Evolutionary conservation across 345 rosid species (phyloP), one percentile per base, ranked within the genome.

Genomic region (Gossypium rotundifolium): DNA sequence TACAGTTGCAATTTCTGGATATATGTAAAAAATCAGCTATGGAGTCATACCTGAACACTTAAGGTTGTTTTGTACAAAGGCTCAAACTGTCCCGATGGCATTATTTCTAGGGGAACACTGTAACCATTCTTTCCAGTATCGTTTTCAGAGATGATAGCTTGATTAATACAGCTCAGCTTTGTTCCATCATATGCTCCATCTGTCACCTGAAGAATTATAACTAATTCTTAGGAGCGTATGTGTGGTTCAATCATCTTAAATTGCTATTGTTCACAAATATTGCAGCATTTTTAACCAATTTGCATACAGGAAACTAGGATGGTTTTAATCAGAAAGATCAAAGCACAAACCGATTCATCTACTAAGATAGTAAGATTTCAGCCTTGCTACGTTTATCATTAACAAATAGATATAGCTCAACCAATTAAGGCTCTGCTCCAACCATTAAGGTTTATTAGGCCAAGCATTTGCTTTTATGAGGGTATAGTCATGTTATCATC

Each of bases 61-160:
- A 94, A 73, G 9, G 85, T 79, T 75, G 98, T 90, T 80, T 81
- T 88, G 84, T 94, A 94, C 79, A 92, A 83, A 49, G 98, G 98
- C 82, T 92, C 98, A 58, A 94, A 94, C 70, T 94, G 97, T 38
- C 95, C 97, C 1, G 97, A 88, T 6, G 93, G 97, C 98, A 81
- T 91, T 78, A 92, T 83, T 78, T 94, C 98, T 76, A 94, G 79
- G 3, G 97, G 98, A 80, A 88, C 89, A 75, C 85, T 87, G 73
- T 83, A 87, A 73, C 87, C 74, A 10, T 74, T 88, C 79, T 92
- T 91, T 70, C 82, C 86, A 33, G 40, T 73, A 51, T 89, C 85
- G 42, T 59, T 86, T 25, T 89, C 93, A 42, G 91, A 81, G 48
- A 94, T 82, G 68, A 92, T 79, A 53, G 96, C 98, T 83, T 91